Evolutionary conservation across 106 monocot species (phyloP).

Genomic region (Triglochin maritima): DNA sequence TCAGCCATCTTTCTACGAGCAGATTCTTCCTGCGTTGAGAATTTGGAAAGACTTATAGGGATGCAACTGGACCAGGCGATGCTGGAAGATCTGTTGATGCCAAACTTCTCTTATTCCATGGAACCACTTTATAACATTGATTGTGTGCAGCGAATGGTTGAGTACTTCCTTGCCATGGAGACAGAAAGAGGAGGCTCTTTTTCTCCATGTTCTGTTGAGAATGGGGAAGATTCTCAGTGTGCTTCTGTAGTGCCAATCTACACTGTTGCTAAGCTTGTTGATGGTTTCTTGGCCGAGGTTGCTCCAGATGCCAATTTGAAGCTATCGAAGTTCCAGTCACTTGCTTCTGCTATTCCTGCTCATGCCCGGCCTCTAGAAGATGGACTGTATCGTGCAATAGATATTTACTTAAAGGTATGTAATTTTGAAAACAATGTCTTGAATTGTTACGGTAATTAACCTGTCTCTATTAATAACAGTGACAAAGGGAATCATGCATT

Average conservation of each 20-base stretch:
- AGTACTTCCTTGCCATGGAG: slow-evolving; percentile 10
- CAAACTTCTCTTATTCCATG: slow-evolving; percentile 9
- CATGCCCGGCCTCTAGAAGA: slow-evolving; percentile 53
- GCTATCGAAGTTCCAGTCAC: slow-evolving; percentile 34
- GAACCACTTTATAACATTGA: slow-evolving; percentile 15
- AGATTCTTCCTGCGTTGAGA: slow-evolving; percentile 2
- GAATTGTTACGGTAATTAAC: too few species aligned
- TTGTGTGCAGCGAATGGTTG: slow-evolving; percentile 6
- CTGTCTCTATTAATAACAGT: too few species aligned
- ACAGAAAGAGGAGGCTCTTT: not conserved
- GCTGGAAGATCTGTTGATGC: slow-evolving; percentile 20
- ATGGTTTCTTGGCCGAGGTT: slow-evolving; percentile 56
- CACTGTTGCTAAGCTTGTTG: slow-evolving; percentile 40
- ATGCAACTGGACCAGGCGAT: slow-evolving; percentile 8
- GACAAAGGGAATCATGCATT: too few species aligned
- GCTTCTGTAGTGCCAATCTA: slow-evolving; percentile 31
- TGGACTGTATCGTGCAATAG: slow-evolving; percentile 66
- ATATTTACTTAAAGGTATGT: slow-evolving; percentile 62
- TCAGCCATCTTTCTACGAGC: slow-evolving; percentile 7
- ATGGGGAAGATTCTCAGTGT: slow-evolving; percentile 26
- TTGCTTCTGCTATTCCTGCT: slow-evolving; percentile 49
- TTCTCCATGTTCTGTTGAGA: slow-evolving; percentile 26
- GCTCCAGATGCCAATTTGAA: slow-evolving; percentile 59
- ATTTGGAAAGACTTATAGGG: slow-evolving; percentile 14
- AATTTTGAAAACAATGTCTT: too few species aligned